Evolutionary conservation across 2,329 filamentous ascomycete genomes (phyloP).

Genomic region (Talaromyces sp.): DNA sequence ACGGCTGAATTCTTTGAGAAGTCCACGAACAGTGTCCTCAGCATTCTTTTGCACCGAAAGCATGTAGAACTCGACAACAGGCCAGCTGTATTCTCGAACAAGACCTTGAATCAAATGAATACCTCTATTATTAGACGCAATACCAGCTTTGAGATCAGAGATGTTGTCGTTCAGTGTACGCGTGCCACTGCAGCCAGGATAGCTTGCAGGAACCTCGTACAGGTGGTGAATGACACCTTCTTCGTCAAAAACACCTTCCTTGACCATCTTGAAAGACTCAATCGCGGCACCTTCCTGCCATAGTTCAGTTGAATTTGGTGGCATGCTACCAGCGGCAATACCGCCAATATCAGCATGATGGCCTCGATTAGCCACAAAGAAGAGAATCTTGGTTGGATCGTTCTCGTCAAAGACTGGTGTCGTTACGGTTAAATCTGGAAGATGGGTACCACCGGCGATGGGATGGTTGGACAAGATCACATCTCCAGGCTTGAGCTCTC

Average conservation of each 20-base stretch:
- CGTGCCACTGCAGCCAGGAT: conserved; percentile 71
- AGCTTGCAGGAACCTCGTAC: conserved; percentile 65
- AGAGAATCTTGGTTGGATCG: conserved; percentile 64
- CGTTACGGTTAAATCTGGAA: conserved; percentile 77
- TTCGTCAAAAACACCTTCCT: conserved; percentile 72
- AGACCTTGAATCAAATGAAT: conserved; percentile 69
- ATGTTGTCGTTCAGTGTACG: conserved; percentile 76
- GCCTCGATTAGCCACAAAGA: conserved; percentile 74
- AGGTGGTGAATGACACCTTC: conserved; percentile 66
- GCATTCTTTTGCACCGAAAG: conserved; percentile 74
- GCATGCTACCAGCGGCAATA: conserved; percentile 77
- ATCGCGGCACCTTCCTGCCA: conserved; percentile 45
- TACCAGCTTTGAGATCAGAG: conserved; percentile 79
- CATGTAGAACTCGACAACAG: conserved; percentile 78
- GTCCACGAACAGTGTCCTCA: conserved; percentile 65
- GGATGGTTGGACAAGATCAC: conserved; percentile 81
- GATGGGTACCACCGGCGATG: conserved; percentile 75
- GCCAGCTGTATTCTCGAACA: conserved; percentile 65
- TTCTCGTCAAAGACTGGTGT: conserved; percentile 66
- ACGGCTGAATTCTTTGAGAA: conserved; percentile 66
- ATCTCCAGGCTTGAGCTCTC: conserved; percentile 70
- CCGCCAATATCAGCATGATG: conserved; percentile 83
- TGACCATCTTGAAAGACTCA: conserved; percentile 58
- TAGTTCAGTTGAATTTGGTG: conserved; percentile 47
- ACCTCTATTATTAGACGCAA: conserved; percentile 80